Evolutionary conservation across 2,329 filamentous ascomycete species (phyloP).

Genomic region (Aspergillus costaricaensis): DNA sequence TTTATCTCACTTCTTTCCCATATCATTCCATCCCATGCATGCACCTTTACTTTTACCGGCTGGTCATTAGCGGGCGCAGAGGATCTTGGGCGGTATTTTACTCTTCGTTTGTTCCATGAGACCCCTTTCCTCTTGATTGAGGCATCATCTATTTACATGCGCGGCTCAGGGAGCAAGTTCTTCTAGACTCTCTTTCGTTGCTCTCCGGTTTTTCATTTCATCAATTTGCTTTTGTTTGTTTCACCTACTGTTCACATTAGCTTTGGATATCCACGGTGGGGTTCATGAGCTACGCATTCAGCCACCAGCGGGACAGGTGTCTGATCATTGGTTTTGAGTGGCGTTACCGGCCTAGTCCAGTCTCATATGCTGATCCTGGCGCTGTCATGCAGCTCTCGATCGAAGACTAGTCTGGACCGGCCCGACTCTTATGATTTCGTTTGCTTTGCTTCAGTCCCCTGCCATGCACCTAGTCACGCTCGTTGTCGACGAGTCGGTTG

Average conservation of each 20-base stretch:
- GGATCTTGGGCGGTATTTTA: slow-evolving; percentile 36
- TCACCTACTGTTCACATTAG: slow-evolving; percentile 8
- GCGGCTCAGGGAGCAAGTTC: neutral
- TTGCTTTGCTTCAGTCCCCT: neutral
- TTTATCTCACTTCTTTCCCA: slow-evolving; percentile 11
- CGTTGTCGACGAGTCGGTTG: neutral
- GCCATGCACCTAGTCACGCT: neutral
- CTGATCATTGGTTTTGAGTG: slow-evolving; percentile 10
- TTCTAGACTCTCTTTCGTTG: slow-evolving; percentile 6
- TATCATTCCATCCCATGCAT: slow-evolving; percentile 24
- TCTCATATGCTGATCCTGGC: neutral
- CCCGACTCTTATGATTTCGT: neutral
- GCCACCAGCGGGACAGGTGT: slow-evolving; percentile 20
- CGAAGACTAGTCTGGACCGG: slow-evolving; percentile 1
- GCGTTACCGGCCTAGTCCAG: slow-evolving; percentile 5
- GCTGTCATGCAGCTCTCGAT: neutral
- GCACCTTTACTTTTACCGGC: slow-evolving; percentile 32
- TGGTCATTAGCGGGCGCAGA: slow-evolving; percentile 44
- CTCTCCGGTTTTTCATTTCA: neutral
- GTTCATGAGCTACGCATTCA: slow-evolving; percentile 20
- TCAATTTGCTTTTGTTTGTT: neutral
- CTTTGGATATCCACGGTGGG: slow-evolving; percentile 19
- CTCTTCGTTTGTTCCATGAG: slow-evolving; percentile 16
- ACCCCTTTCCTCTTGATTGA: slow-evolving; percentile 7
- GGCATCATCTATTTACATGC: slow-evolving; percentile 4